A percentile compares a stretch with the other conserved stretches of the same genome.
phyloP scores from a whole-genome alignment of 768 basidiomycete genomes.

The Boletus tomentosulus region DNA sequence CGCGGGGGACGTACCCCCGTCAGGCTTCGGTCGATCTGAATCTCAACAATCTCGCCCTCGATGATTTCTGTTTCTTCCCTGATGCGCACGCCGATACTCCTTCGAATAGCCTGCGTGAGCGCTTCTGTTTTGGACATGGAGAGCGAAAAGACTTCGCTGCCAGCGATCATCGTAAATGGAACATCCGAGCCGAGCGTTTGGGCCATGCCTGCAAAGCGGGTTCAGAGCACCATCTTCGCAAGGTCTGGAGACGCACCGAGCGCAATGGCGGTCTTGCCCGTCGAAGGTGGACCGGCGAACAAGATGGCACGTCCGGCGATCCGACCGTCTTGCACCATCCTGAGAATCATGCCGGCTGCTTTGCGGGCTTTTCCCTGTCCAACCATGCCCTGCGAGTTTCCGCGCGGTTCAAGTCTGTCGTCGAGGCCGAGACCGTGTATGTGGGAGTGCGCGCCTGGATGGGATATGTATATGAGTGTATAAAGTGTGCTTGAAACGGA shows the following conservation, averaged over 20 bases:
- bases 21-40: slow-evolving; percentile 94
- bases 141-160: slow-evolving; percentile 95
- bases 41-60: slow-evolving; percentile 97
- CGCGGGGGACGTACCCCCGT: slow-evolving; percentile 66
- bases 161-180: slow-evolving; percentile 97
- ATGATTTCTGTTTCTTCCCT: slow-evolving; percentile 98
- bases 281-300: slow-evolving; percentile 95
- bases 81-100: slow-evolving; percentile 95
- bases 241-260: slow-evolving; percentile 55
- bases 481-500: slow-evolving; percentile 24
- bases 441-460: slow-evolving; percentile 83
- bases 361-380: slow-evolving; percentile 95
- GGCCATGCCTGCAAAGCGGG: slow-evolving; percentile 70
- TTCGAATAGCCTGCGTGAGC: slow-evolving; percentile 90
- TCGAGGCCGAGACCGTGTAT: slow-evolving; percentile 95
- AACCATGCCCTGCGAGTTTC: slow-evolving; percentile 92
- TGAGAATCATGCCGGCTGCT: slow-evolving; percentile 95
- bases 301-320: slow-evolving; percentile 96
- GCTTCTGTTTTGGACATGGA: slow-evolving; percentile 99
- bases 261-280: slow-evolving; percentile 97
- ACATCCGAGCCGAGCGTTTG: slow-evolving; percentile 92
- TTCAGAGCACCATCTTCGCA: not conserved
- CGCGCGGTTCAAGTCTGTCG: slow-evolving; percentile 84
- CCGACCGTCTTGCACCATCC: slow-evolving; percentile 95
- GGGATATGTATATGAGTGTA: slow-evolving; percentile 2